Evolutionary conservation across 169 alveolate species (phyloP).

Genomic region (Cytauxzoon felis): DNA sequence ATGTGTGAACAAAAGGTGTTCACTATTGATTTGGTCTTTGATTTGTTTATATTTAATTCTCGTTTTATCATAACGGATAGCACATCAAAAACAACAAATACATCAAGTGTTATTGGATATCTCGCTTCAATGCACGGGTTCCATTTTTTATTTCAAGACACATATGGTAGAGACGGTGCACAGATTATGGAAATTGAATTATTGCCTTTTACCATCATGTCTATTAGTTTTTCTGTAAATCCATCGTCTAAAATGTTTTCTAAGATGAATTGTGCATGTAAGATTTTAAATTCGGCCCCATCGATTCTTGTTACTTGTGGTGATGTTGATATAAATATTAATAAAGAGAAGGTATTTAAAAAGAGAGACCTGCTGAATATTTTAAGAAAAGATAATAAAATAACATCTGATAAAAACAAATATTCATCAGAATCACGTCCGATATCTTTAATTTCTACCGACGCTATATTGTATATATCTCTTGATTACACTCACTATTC

Average conservation of each 20-base stretch:
- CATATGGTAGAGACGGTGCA: constrained; percentile 59
- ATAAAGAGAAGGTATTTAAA: no score
- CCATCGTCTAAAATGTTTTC: neutral
- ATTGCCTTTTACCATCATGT: constrained; percentile 44
- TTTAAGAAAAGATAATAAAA: neutral
- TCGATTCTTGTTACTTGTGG: constrained; percentile 26
- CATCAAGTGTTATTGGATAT: constrained; percentile 33
- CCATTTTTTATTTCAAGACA: constrained; percentile 40
- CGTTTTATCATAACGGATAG: constrained; percentile 16
- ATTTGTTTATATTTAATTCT: constrained; percentile 26
- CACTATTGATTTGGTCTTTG: constrained; percentile 44
- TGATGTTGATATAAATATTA: no score
- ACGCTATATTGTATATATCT: constrained; percentile 34
- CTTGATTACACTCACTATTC: constrained; percentile 30
- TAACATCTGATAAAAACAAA: neutral
- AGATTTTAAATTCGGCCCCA: constrained; percentile 11
- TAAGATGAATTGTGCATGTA: neutral
- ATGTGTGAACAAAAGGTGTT: constrained; percentile 19
- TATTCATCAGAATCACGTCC: neutral
- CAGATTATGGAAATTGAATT: constrained; percentile 50
- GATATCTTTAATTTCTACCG: neutral
- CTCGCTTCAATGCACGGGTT: constrained; percentile 23
- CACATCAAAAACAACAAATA: neutral
- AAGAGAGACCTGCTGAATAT: constrained; percentile 1
- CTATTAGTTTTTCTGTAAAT: constrained; percentile 2